Percentiles rank a stretch among this genome's conserved stretches.
Evolutionary conservation across 1,139 yeast genomes (phyloP).

Genomic region (Cylindricascospora bacillispora): DNA sequence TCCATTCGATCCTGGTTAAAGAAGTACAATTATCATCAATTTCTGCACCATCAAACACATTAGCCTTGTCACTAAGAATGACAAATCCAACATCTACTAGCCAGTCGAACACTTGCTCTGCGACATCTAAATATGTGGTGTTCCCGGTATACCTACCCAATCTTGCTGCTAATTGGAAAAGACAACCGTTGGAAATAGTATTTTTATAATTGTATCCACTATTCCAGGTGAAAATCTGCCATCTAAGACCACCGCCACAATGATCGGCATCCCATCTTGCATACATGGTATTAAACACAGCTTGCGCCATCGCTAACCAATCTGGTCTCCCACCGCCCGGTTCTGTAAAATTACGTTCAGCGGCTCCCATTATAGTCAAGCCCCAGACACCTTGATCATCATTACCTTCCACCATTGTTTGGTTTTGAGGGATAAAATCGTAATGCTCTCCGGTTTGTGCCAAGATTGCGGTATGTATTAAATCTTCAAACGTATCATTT

Average conservation of each 20-base stretch:
- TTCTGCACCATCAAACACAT: conserved; percentile 49
- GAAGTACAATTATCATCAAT: conserved; percentile 36
- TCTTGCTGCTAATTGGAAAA: conserved; percentile 50
- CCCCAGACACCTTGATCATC: conserved; percentile 72
- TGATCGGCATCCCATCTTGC: conserved; percentile 42
- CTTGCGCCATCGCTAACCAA: conserved; percentile 49
- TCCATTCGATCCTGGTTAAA: conserved; percentile 42
- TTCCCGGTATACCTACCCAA: conserved; percentile 48
- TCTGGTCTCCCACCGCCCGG: conserved; percentile 27
- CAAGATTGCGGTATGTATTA: conserved; percentile 36
- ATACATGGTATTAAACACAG: conserved; percentile 43
- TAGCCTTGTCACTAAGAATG: conserved; percentile 27
- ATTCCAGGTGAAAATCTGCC: conserved; percentile 64
- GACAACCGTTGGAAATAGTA: conserved; percentile 52
- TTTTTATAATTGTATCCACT: conserved; percentile 56
- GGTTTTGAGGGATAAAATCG: conserved; percentile 47
- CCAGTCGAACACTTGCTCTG: conserved; percentile 50
- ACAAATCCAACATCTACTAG: conserved; percentile 39
- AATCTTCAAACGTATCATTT: conserved; percentile 31
- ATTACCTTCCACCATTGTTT: conserved; percentile 53
- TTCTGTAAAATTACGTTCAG: conserved; percentile 45
- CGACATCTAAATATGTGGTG: conserved; percentile 40
- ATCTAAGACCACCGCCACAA: conserved; percentile 55
- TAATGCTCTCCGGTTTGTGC: conserved; percentile 43
- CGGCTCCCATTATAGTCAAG: conserved; percentile 46